These are phyloP conservation scores for Peronospora belbahrii DNA, from an alignment of 352 stramenopile genomes.

Conservation along the genomic window DNA sequence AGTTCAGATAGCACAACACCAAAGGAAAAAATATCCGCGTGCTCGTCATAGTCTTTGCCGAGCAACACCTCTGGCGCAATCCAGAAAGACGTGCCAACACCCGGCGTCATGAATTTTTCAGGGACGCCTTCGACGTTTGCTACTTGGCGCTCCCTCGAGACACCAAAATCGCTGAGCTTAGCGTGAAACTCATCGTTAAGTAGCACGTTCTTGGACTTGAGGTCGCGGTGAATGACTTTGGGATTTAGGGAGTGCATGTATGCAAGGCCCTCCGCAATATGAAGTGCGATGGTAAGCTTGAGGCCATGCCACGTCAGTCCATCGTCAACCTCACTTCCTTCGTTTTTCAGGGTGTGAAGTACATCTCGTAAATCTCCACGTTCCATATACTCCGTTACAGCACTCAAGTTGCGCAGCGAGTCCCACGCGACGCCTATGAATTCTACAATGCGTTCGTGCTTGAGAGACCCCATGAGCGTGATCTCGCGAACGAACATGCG, in stretches of 20 bases:
- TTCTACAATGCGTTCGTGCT: conserved; percentile 59
- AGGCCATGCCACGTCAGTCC: conserved; percentile 37
- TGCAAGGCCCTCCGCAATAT: conserved; percentile 52
- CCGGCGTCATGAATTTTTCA: conserved; percentile 46
- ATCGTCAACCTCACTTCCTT: conserved; percentile 14
- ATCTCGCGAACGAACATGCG: conserved; percentile 48
- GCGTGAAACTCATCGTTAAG: conserved; percentile 47
- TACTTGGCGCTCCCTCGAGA: conserved; percentile 38
- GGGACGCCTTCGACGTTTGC: conserved; percentile 8
- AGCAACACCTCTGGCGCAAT: conserved; percentile 38
- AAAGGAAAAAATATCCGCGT: conserved; percentile 39
- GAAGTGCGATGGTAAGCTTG: conserved; percentile 51
- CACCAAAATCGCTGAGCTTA: conserved; percentile 74
- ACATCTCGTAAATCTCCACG: conserved; percentile 59
- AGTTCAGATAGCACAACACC: conserved; percentile 43
- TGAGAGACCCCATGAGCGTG: conserved; percentile 45
- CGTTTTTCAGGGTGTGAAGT: conserved; percentile 32
- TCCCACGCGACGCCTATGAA: conserved; percentile 69
- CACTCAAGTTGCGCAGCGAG: conserved; percentile 39
- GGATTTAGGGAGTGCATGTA: conserved; percentile 65
- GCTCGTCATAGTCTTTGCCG: conserved; percentile 37
- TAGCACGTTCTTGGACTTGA: conserved; percentile 78
- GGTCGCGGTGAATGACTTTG: conserved; percentile 69
- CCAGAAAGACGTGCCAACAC: conserved; percentile 40
- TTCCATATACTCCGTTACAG: conserved; percentile 73